phyloP scores from a whole-genome alignment of 2,329 filamentous ascomycete genomes.

The Ilyonectria robusta region DNA sequence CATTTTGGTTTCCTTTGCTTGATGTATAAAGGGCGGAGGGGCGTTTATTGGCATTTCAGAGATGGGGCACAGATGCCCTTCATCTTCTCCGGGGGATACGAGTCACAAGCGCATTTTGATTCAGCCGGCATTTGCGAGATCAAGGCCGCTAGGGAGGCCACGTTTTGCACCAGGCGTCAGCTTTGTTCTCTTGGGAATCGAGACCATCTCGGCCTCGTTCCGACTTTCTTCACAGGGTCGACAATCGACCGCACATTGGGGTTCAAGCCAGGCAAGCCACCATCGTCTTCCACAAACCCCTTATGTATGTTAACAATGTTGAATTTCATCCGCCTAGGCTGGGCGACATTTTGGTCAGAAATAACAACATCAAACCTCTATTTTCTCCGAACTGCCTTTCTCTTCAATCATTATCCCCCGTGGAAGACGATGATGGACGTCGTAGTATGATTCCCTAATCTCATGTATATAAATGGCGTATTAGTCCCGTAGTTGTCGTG shows the following conservation, averaged over 20 bases:
- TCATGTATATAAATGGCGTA: constrained; percentile 61
- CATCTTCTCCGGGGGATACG: constrained; percentile 47
- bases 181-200: constrained; percentile 47
- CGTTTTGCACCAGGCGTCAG: constrained; percentile 51
- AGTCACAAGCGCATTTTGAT: constrained; percentile 51
- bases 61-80: constrained; percentile 40
- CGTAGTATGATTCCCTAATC: constrained; percentile 63
- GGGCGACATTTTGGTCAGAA: constrained; percentile 58
- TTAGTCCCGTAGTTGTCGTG: constrained; percentile 47
- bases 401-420: constrained; percentile 56
- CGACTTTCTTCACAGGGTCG: constrained; percentile 41
- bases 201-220: constrained; percentile 41
- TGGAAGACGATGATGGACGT: constrained; percentile 76
- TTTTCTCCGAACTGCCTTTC: constrained; percentile 53
- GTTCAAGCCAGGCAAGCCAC: constrained; percentile 73
- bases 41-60: constrained; percentile 50
- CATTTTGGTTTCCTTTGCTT: constrained; percentile 40
- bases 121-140: constrained; percentile 51
- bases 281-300: constrained; percentile 76
- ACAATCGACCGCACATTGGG: constrained; percentile 41
- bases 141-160: constrained; percentile 47
- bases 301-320: constrained; percentile 76
- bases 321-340: constrained; percentile 49
- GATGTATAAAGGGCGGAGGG: constrained; percentile 39
- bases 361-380: constrained; percentile 57